These are phyloP conservation scores for Protea cynaroides DNA, from an alignment of 164 flowering plant species.

Conservation along the genomic window DNA sequence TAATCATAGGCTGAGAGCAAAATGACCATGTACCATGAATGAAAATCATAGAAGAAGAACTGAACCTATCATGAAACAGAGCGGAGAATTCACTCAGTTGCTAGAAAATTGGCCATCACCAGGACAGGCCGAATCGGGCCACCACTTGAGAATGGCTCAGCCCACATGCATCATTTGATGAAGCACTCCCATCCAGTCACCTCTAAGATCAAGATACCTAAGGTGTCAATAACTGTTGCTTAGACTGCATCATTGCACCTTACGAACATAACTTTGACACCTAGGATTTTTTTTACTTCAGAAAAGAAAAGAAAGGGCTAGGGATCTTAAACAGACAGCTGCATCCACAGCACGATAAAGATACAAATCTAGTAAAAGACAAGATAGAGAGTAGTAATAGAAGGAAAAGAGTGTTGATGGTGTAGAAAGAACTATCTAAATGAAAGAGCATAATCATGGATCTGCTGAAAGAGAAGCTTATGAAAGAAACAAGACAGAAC, in stretches of 20 bases:
- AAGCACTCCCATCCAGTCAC: too few species aligned
- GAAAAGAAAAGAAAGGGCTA: constrained; percentile 4
- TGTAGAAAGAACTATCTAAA: constrained; percentile 1
- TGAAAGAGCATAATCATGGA: neutral
- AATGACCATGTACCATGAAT: neutral
- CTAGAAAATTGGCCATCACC: too few species aligned
- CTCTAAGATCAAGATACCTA: constrained; percentile 8
- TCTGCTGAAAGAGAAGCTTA: neutral
- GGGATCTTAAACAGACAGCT: constrained; percentile 10
- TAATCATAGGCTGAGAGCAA: neutral
- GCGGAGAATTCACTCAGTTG: too few species aligned
- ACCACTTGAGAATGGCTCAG: too few species aligned
- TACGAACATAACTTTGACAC: constrained; percentile 8
- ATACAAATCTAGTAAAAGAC: constrained; percentile 2
- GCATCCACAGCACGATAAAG: constrained; percentile 8
- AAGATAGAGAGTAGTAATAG: constrained; percentile 1
- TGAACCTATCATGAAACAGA: constrained; percentile 6
- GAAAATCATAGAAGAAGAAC: neutral
- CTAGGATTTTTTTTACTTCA: constrained; percentile 5
- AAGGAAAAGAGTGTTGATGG: neutral
- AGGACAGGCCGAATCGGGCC: too few species aligned
- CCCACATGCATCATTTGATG: too few species aligned
- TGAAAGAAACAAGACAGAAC: neutral
- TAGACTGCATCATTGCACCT: constrained; percentile 14
- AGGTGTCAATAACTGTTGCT: constrained; percentile 10